Percentiles rank a stretch among this genome's conserved stretches.
These are phyloP conservation scores for Rachicladosporium sp. DNA, from an alignment of 2,329 filamentous ascomycete species.

Conservation along the genomic window DNA sequence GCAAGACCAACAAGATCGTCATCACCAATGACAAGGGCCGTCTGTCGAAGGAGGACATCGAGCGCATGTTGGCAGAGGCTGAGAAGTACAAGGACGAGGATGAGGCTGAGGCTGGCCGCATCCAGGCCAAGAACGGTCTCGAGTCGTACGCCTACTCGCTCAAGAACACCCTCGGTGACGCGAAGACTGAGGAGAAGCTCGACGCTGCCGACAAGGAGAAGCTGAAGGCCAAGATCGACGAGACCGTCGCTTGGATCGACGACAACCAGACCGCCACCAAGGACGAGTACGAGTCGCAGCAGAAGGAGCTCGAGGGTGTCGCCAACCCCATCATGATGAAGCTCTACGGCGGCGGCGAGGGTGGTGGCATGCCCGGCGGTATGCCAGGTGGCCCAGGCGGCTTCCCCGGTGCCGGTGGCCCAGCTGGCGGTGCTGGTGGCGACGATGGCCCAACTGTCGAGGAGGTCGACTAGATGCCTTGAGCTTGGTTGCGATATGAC, in stretches of 20 bases:
- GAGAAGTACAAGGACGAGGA: conserved; percentile 99
- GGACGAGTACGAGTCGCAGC: conserved; percentile 75
- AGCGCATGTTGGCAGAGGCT: conserved; percentile 96
- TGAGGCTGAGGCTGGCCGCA: conserved; percentile 82
- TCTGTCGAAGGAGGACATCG: conserved; percentile 98
- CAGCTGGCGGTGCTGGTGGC: conserved; percentile 30
- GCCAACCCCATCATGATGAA: conserved; percentile 99
- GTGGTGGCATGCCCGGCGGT: conserved; percentile 30
- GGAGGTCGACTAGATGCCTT: conserved; percentile 48
- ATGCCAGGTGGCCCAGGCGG: conserved; percentile 31
- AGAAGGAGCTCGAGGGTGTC: conserved; percentile 86
- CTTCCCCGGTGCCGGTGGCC: conserved; percentile 22
- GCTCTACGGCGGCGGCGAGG: conserved; percentile 54
- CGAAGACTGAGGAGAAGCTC: conserved; percentile 46
- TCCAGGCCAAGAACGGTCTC: conserved; percentile 95
- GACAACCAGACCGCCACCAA: conserved; percentile 92
- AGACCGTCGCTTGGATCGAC: conserved; percentile 86
- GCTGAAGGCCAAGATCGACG: conserved; percentile 82
- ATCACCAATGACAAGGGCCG: conserved; percentile 99
- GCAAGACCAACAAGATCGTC: conserved; percentile 99
- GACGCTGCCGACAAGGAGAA: conserved; percentile 41
- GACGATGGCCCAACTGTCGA: conserved; percentile 53
- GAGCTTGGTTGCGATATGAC: neutral
- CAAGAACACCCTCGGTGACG: conserved; percentile 80
- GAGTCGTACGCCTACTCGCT: conserved; percentile 97